A percentile compares a stretch with the other conserved stretches of the same genome.
Conservation (phyloP, 169 alveolate species). For the Theileria luwenshuni region DNA sequence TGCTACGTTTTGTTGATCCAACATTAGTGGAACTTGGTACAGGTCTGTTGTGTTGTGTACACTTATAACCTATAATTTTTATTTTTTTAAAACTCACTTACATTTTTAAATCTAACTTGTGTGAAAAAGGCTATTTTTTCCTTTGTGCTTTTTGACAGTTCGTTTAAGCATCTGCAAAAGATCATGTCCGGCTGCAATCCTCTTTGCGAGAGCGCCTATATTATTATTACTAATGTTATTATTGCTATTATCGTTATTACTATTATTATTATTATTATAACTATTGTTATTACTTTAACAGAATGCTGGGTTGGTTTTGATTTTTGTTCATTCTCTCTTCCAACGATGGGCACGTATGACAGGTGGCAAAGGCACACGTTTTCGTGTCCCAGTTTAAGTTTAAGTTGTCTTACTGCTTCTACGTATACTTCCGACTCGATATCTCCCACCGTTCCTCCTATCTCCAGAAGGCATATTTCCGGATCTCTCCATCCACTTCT, state of each 20-base stretch:
- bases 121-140: slow-evolving; percentile 83
- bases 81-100: slow-evolving; percentile 47
- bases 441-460: slow-evolving; percentile 98
- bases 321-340: slow-evolving; percentile 87
- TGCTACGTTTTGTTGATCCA: slow-evolving; percentile 80
- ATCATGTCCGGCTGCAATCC: slow-evolving; percentile 85
- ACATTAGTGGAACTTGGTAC: slow-evolving; percentile 78
- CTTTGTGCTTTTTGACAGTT: slow-evolving; percentile 74
- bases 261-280: background rate
- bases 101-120: slow-evolving; percentile 81
- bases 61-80: slow-evolving; percentile 21
- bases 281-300: slow-evolving; percentile 74
- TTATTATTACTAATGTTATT: background rate
- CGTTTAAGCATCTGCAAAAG: slow-evolving; percentile 83
- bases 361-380: slow-evolving; percentile 86
- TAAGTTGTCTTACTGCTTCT: slow-evolving; percentile 91
- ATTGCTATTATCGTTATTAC: background rate
- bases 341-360: slow-evolving; percentile 86
- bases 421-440: slow-evolving; percentile 91
- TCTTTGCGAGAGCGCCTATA: slow-evolving; percentile 72
- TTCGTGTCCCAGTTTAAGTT: slow-evolving; percentile 78
- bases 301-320: slow-evolving; percentile 95
- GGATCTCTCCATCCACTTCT: slow-evolving; percentile 74
- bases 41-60: slow-evolving; percentile 64
- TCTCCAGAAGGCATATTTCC: slow-evolving; percentile 92